These are phyloP conservation scores for Echites panduratus DNA, from an alignment of 257 asterid species.

Conservation along the genomic window DNA sequence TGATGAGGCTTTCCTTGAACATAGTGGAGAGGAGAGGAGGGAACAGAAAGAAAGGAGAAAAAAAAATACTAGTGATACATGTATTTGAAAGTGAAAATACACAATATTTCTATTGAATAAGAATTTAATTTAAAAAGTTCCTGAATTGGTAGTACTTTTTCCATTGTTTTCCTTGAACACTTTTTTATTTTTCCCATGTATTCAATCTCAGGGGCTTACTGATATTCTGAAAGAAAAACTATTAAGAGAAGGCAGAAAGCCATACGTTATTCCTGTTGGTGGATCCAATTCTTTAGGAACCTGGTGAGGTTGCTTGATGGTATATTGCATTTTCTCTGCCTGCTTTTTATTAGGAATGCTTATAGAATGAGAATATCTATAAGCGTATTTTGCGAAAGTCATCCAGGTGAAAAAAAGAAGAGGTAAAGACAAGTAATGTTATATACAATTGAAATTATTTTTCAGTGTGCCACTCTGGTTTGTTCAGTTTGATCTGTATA, in stretches of 20 bases:
- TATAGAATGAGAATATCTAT: not conserved
- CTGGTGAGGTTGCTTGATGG: slow-evolving; percentile 48
- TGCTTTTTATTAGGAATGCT: not conserved
- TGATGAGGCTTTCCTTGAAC: not conserved
- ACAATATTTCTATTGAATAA: no score
- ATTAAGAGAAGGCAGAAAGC: slow-evolving; percentile 81
- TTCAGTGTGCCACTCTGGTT: not conserved
- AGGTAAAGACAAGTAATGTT: not conserved
- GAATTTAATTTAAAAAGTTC: not conserved
- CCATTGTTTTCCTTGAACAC: not conserved
- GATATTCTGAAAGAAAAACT: slow-evolving; percentile 67
- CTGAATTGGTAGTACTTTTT: not conserved
- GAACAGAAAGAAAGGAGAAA: no score
- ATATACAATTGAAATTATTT: not conserved
- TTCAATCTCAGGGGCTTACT: slow-evolving; percentile 63
- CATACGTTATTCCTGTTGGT: slow-evolving; percentile 92
- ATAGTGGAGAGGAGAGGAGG: no score
- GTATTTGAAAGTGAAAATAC: no score
- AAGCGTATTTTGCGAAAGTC: not conserved
- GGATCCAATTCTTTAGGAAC: slow-evolving; percentile 97
- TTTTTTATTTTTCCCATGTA: slow-evolving; percentile 10
- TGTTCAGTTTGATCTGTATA: not conserved
- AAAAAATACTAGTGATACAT: no score
- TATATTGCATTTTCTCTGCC: slow-evolving; percentile 5
- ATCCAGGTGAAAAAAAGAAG: not conserved